Evolutionary conservation across 2,329 filamentous ascomycete species (phyloP).

Genomic region (Mollisiaceae sp.): DNA sequence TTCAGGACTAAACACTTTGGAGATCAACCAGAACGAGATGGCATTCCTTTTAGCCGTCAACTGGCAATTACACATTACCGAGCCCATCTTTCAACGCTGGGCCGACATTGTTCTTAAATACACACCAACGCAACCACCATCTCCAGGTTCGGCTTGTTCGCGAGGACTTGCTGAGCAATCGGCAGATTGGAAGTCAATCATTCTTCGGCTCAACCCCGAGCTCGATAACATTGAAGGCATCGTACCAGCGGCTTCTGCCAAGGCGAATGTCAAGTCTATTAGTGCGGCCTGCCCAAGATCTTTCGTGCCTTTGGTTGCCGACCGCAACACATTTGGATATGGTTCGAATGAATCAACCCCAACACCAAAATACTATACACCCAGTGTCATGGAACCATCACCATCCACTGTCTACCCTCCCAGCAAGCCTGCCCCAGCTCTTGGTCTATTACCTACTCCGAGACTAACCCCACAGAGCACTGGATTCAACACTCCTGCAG

Average conservation of each 20-base stretch:
- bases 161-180: constrained; percentile 35
- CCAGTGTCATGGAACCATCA: constrained; percentile 57
- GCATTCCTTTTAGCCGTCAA: constrained; percentile 87
- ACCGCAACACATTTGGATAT: constrained; percentile 44
- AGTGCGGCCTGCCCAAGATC: constrained; percentile 36
- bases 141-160: constrained; percentile 49
- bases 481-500: constrained; percentile 65
- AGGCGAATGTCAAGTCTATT: constrained; percentile 33
- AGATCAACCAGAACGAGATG: constrained; percentile 98
- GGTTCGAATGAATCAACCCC: constrained; percentile 49
- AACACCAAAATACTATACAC: constrained; percentile 50
- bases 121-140: constrained; percentile 62
- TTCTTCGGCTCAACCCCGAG: constrained; percentile 60
- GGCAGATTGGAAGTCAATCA: constrained; percentile 61
- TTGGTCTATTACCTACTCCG: constrained; percentile 63
- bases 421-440: constrained; percentile 55
- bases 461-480: constrained; percentile 61
- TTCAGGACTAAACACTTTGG: constrained; percentile 87
- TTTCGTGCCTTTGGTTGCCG: constrained; percentile 51
- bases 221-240: constrained; percentile 63
- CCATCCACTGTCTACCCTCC: constrained; percentile 50
- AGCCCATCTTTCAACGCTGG: constrained; percentile 89
- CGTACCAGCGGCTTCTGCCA: constrained; percentile 42
- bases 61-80: constrained; percentile 94
- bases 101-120: constrained; percentile 89